Evolutionary conservation across 352 stramenopile species (phyloP).

Genomic region (Globisporangium alternatum): DNA sequence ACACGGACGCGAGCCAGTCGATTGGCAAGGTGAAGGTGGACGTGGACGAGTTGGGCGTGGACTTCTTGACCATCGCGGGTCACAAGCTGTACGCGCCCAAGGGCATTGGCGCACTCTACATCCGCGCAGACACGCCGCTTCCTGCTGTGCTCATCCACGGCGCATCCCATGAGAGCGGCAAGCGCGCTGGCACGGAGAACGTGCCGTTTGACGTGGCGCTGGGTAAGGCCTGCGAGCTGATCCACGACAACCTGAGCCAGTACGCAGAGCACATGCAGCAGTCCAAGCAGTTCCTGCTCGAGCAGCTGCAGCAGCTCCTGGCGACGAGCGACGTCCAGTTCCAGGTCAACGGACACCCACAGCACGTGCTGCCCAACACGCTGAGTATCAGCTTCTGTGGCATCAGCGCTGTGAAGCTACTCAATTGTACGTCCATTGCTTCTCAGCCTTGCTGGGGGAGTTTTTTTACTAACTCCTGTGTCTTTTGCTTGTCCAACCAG

Average conservation of each 20-base stretch:
- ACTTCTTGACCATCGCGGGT: slow-evolving; percentile 96
- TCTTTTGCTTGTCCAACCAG: slow-evolving; percentile 9
- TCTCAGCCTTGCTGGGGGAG: neutral
- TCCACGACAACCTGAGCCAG: slow-evolving; percentile 65
- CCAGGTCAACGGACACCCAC: slow-evolving; percentile 82
- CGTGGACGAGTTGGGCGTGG: slow-evolving; percentile 80
- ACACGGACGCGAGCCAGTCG: slow-evolving; percentile 97
- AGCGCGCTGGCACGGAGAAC: slow-evolving; percentile 96
- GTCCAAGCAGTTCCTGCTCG: slow-evolving; percentile 48
- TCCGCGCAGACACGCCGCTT: slow-evolving; percentile 38
- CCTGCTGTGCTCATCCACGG: slow-evolving; percentile 87
- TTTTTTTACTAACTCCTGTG: neutral
- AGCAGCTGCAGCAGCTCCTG: slow-evolving; percentile 51
- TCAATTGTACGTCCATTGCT: slow-evolving; percentile 46
- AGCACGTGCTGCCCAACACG: slow-evolving; percentile 93
- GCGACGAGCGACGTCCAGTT: slow-evolving; percentile 47
- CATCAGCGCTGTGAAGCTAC: slow-evolving; percentile 80
- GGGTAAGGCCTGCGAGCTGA: slow-evolving; percentile 76
- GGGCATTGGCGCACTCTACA: slow-evolving; percentile 79
- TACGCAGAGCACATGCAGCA: slow-evolving; percentile 72
- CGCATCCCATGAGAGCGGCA: slow-evolving; percentile 90
- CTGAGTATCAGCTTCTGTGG: slow-evolving; percentile 93
- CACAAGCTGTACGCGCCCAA: slow-evolving; percentile 99
- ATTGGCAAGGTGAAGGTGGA: slow-evolving; percentile 92
- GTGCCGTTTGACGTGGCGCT: slow-evolving; percentile 94